These are phyloP conservation scores for Middelhovenomyces tepae DNA, from an alignment of 805 yeast species.

Conservation along the genomic window DNA sequence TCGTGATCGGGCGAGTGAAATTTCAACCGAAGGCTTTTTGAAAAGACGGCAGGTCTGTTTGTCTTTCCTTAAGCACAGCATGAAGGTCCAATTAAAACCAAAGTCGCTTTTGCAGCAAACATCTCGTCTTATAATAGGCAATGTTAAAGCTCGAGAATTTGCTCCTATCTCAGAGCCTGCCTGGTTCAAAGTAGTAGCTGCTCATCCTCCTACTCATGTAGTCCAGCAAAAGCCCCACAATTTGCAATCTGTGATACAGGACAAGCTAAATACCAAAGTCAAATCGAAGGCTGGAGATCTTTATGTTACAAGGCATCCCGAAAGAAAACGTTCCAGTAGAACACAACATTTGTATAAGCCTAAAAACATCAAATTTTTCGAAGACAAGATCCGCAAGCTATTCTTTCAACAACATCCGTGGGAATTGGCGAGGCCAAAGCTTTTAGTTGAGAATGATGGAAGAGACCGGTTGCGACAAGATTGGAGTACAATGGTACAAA, in stretches of 20 bases:
- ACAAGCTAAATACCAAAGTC: conserved; percentile 16
- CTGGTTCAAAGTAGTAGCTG: conserved; percentile 82
- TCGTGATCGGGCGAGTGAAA: conserved; percentile 8
- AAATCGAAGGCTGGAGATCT: conserved; percentile 20
- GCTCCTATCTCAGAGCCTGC: conserved; percentile 52
- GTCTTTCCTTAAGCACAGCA: conserved; percentile 18
- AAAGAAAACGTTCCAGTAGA: conserved; percentile 25
- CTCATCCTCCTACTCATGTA: conserved; percentile 69
- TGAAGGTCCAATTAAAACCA: conserved; percentile 74
- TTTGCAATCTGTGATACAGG: conserved; percentile 13
- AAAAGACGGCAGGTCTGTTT: background rate
- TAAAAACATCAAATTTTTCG: conserved; percentile 48
- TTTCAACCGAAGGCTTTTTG: conserved; percentile 6
- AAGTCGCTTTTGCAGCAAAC: conserved; percentile 72
- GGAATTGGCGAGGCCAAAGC: conserved; percentile 90
- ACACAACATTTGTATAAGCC: conserved; percentile 38
- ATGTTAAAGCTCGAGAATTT: conserved; percentile 34
- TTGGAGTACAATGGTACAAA: conserved; percentile 74
- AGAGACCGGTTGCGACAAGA: conserved; percentile 45
- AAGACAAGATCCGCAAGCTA: conserved; percentile 73
- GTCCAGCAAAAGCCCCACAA: conserved; percentile 38
- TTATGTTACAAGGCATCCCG: conserved; percentile 41
- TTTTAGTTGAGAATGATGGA: conserved; percentile 67
- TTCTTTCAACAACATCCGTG: conserved; percentile 95
- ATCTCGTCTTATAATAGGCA: conserved; percentile 62